These are phyloP conservation scores for Colletotrichum sp. DNA, from an alignment of 2,329 filamentous ascomycete species.

Conservation along the genomic window DNA sequence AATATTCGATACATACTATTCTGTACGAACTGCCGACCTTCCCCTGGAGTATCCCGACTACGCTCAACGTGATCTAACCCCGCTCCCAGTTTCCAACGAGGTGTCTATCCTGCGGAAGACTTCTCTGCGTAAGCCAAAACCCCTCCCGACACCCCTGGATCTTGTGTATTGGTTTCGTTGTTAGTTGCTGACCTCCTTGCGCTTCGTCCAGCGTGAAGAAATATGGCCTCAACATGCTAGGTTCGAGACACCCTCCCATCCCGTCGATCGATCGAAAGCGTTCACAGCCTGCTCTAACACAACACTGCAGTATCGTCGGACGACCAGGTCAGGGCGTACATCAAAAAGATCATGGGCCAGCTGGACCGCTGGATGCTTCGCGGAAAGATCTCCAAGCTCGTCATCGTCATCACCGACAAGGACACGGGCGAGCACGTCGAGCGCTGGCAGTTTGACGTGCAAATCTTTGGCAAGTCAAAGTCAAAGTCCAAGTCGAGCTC, in stretches of 20 bases:
- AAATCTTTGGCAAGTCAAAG: slow-evolving; percentile 44
- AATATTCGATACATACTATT: slow-evolving; percentile 98
- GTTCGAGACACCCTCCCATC: slow-evolving; percentile 44
- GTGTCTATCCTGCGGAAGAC: slow-evolving; percentile 91
- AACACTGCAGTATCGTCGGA: slow-evolving; percentile 76
- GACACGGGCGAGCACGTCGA: slow-evolving; percentile 97
- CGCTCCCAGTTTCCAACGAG: slow-evolving; percentile 75
- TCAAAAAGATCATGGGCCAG: slow-evolving; percentile 99
- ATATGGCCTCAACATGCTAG: slow-evolving; percentile 98
- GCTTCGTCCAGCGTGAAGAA: slow-evolving; percentile 75
- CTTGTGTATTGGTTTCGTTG: neutral
- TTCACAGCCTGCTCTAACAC: neutral
- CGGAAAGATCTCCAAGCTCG: slow-evolving; percentile 95
- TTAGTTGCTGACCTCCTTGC: neutral
- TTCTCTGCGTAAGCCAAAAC: slow-evolving; percentile 78
- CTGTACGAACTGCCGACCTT: slow-evolving; percentile 60
- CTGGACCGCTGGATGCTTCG: slow-evolving; percentile 97
- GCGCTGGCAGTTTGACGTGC: slow-evolving; percentile 93
- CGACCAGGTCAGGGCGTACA: slow-evolving; percentile 98
- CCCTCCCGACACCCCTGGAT: neutral
- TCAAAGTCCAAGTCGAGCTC: slow-evolving; percentile 53
- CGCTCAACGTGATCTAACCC: slow-evolving; percentile 10
- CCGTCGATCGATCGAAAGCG: neutral
- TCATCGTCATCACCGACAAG: slow-evolving; percentile 96
- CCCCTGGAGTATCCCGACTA: neutral